Evolutionary conservation across 2,329 filamentous ascomycete species (phyloP).

Genomic region (Hirsutella thompsonii): DNA sequence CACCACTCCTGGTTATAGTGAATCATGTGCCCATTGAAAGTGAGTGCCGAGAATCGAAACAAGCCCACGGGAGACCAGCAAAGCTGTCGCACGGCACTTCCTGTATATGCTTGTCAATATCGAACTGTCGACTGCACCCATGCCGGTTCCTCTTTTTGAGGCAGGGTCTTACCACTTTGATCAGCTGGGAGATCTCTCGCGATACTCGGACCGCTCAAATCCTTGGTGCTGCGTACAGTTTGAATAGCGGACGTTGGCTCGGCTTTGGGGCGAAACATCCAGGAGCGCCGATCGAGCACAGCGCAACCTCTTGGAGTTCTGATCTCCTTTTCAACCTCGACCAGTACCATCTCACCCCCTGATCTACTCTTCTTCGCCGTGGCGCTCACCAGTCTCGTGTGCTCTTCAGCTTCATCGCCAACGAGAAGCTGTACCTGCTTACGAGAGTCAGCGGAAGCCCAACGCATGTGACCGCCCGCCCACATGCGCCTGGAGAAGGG

Average conservation of each 20-base stretch:
- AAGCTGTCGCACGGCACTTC: slow-evolving; percentile 16
- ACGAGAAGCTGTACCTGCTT: slow-evolving; percentile 26
- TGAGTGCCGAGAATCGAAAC: slow-evolving; percentile 74
- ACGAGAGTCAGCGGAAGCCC: slow-evolving; percentile 24
- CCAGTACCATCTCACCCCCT: slow-evolving; percentile 50
- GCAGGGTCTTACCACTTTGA: slow-evolving; percentile 6
- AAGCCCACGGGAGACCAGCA: slow-evolving; percentile 38
- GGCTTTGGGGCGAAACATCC: slow-evolving; percentile 29
- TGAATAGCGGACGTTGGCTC: slow-evolving; percentile 1
- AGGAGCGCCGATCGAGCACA: slow-evolving; percentile 40
- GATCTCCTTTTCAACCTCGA: slow-evolving; percentile 50
- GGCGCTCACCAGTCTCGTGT: slow-evolving; percentile 39
- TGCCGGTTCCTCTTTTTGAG: too few relatives aligned
- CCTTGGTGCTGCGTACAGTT: too few relatives aligned
- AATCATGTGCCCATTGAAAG: slow-evolving; percentile 77
- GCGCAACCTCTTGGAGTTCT: slow-evolving; percentile 35
- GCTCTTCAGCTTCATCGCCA: slow-evolving; percentile 42
- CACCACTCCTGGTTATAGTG: slow-evolving; percentile 64
- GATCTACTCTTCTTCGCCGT: slow-evolving; percentile 39
- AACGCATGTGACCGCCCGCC: slow-evolving; percentile 48
- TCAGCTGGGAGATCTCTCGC: slow-evolving; percentile 10
- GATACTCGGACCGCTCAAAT: slow-evolving; percentile 12
- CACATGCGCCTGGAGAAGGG: slow-evolving; percentile 56
- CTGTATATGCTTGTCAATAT: not conserved
- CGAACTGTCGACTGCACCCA: too few relatives aligned